Percentiles rank a stretch among this genome's conserved stretches.
These are phyloP conservation scores for Penicillium robsamsonii DNA, from an alignment of 495 filamentous ascomycete species.

Conservation along the genomic window DNA sequence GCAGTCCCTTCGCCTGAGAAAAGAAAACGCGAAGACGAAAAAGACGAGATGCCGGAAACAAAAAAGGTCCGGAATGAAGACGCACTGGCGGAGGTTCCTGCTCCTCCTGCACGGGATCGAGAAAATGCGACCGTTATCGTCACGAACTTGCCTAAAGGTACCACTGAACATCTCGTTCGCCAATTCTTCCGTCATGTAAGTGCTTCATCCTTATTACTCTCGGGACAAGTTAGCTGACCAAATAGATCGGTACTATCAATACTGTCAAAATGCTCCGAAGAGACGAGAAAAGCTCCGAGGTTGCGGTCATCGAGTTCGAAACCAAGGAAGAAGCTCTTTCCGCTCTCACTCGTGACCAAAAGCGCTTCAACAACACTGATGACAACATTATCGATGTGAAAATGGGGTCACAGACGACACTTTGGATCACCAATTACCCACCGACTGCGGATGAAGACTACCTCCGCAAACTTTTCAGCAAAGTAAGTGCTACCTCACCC, in stretches of 20 bases:
- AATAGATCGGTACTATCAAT: conserved; percentile 73
- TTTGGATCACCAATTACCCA: conserved; percentile 91
- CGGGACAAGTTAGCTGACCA: conserved; percentile 18
- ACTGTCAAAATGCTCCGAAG: conserved; percentile 62
- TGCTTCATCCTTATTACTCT: conserved; percentile 5
- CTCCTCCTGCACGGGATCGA: conserved; percentile 73
- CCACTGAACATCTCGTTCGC: conserved; percentile 68
- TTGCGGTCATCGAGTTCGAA: conserved; percentile 82
- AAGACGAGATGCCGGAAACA: conserved; percentile 8
- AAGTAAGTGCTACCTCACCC: conserved; percentile 34
- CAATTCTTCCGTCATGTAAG: conserved; percentile 84
- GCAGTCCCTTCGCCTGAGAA: conserved; percentile 50
- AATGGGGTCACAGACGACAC: conserved; percentile 68
- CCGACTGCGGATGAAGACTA: conserved; percentile 78
- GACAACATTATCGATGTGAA: conserved; percentile 64
- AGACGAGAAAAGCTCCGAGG: conserved; percentile 55
- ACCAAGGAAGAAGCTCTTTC: conserved; percentile 72
- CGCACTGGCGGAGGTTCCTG: conserved; percentile 29
- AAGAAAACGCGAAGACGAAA: conserved; percentile 67
- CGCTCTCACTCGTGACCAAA: conserved; percentile 77
- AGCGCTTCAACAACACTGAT: conserved; percentile 58
- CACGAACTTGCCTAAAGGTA: conserved; percentile 65
- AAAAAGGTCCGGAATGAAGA: conserved; percentile 27
- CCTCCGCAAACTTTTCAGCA: conserved; percentile 71
- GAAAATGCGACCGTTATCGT: conserved; percentile 86